Percentiles rank a stretch among this genome's conserved stretches.
Evolutionary conservation across 495 filamentous ascomycete species (phyloP).

Genomic region (Trichoderma parareesei): DNA sequence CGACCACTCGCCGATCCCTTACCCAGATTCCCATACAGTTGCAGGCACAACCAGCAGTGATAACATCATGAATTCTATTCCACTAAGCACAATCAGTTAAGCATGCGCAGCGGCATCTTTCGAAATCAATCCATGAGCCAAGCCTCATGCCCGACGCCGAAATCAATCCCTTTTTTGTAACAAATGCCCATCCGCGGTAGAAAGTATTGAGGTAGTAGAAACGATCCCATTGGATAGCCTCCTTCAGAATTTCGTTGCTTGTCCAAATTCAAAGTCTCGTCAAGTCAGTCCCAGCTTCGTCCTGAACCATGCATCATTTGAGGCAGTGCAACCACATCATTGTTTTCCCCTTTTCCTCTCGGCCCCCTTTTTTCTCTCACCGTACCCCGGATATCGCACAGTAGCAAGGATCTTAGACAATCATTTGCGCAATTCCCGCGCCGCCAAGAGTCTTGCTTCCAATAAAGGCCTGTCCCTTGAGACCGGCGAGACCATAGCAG

Average conservation of each 20-base stretch:
- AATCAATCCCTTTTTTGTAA: neutral
- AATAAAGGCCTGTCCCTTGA: constrained; percentile 91
- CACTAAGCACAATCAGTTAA: neutral
- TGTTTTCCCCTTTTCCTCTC: neutral
- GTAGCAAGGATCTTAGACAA: constrained; percentile 55
- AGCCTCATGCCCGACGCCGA: constrained; percentile 3
- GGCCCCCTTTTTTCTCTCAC: neutral
- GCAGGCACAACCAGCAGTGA: neutral
- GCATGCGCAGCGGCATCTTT: neutral
- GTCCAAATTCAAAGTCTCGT: neutral
- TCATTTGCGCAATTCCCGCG: constrained; percentile 95
- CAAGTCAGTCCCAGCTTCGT: neutral
- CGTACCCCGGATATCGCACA: no score
- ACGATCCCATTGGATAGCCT: neutral
- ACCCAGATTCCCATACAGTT: neutral
- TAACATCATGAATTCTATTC: neutral
- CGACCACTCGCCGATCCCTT: no score
- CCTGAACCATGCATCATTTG: neutral
- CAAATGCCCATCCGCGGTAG: neutral
- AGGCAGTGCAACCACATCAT: neutral
- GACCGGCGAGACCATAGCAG: constrained; percentile 76
- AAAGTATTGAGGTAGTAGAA: neutral
- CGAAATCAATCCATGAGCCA: constrained; percentile 4
- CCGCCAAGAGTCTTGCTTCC: constrained; percentile 96
- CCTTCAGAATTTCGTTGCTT: neutral